phyloP scores from a whole-genome alignment of 75 land plant genomes.

The Picea sitchensis region DNA sequence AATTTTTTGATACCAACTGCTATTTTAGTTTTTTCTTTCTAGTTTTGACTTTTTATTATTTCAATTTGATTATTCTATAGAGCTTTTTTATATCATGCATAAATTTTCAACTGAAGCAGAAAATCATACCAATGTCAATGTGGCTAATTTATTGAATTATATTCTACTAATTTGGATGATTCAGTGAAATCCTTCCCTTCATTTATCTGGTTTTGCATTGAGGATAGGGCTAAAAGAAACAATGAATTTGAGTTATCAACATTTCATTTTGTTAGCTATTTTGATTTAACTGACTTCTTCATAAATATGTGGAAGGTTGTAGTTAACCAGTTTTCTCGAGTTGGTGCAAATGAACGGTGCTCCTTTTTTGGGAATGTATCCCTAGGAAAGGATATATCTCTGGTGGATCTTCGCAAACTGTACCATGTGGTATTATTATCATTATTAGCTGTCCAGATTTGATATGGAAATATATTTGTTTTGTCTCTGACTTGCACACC shows the following conservation, averaged over 20 bases:
- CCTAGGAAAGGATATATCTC: slow-evolving; percentile 70
- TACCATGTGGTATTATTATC: slow-evolving; percentile 77
- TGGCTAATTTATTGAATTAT: neutral
- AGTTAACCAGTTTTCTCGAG: slow-evolving; percentile 85
- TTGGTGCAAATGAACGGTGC: slow-evolving; percentile 63
- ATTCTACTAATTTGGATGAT: neutral
- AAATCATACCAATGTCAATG: neutral
- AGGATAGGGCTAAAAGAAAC: neutral
- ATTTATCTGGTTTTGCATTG: neutral
- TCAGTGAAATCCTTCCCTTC: neutral
- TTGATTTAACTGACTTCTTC: slow-evolving; percentile 3
- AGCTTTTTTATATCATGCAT: neutral
- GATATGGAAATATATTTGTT: slow-evolving; percentile 5
- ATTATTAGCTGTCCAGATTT: neutral
- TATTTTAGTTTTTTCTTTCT: neutral
- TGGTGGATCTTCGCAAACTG: slow-evolving; percentile 70
- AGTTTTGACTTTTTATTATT: neutral
- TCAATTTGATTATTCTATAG: neutral
- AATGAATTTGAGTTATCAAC: neutral
- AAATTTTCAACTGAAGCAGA: neutral
- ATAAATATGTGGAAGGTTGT: slow-evolving; percentile 58
- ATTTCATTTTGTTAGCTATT: neutral
- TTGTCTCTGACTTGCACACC: neutral
- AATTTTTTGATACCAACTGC: neutral
- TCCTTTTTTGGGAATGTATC: slow-evolving; percentile 85